These are phyloP conservation scores for Diaporthe destruens DNA, from an alignment of 2,329 filamentous ascomycete species.

Conservation along the genomic window DNA sequence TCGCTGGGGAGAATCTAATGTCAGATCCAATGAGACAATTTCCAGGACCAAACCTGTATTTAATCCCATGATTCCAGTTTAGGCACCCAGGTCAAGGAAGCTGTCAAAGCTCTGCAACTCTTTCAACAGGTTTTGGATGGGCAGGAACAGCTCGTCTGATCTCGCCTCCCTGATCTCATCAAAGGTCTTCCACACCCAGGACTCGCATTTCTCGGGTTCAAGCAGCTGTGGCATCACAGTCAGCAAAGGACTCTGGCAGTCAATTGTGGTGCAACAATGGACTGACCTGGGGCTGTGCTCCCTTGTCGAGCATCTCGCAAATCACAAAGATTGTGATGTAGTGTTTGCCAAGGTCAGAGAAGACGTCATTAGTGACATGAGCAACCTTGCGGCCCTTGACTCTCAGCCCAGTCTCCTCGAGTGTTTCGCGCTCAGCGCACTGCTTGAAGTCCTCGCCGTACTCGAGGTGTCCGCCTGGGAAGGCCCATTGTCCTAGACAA, in stretches of 20 bases:
- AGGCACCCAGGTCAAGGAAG: not conserved
- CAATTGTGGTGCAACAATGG: not conserved
- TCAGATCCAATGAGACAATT: no score
- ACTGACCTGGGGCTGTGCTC: slow-evolving; percentile 66
- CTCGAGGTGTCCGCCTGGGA: slow-evolving; percentile 83
- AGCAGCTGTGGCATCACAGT: slow-evolving; percentile 49
- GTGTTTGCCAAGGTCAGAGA: slow-evolving; percentile 71
- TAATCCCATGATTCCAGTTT: not conserved
- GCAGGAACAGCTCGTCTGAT: slow-evolving; percentile 54
- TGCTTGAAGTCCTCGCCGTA: slow-evolving; percentile 71
- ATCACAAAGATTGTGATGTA: slow-evolving; percentile 81
- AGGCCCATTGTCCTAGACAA: slow-evolving; percentile 59
- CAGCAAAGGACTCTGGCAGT: not conserved
- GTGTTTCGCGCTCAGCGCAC: slow-evolving; percentile 75
- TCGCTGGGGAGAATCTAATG: not conserved
- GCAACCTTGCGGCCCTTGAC: slow-evolving; percentile 66
- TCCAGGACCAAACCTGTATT: no score
- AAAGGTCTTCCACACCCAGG: slow-evolving; percentile 64
- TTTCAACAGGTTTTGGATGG: slow-evolving; percentile 53
- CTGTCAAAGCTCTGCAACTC: slow-evolving; percentile 43
- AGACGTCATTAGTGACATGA: slow-evolving; percentile 76
- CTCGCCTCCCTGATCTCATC: slow-evolving; percentile 54
- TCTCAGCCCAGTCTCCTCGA: slow-evolving; percentile 77
- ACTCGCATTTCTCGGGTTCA: slow-evolving; percentile 65
- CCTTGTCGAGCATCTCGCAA: slow-evolving; percentile 61